A percentile compares a stretch with the other conserved stretches of the same genome.
Conservation (phyloP, 2,329 filamentous ascomycete genomes). For the Cyphellophora europaea region DNA sequence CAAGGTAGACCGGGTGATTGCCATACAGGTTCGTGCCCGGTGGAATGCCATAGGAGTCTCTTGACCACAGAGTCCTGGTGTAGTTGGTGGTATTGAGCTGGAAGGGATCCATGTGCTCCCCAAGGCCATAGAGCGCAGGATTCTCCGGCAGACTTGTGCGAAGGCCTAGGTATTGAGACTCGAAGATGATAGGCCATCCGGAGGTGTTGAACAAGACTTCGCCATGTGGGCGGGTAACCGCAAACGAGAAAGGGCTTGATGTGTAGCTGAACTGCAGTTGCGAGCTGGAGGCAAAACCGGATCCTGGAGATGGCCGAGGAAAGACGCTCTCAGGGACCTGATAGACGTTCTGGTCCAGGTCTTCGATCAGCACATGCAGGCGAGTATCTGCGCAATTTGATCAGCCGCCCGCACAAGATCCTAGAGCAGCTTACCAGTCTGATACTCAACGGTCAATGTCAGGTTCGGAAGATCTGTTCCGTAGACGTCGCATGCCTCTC, state of each 20-base stretch:
- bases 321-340: constrained; percentile 64
- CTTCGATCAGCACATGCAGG: constrained; percentile 67
- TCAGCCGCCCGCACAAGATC: neutral
- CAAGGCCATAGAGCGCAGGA: too few species aligned
- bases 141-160: too few species aligned
- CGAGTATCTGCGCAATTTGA: constrained; percentile 43
- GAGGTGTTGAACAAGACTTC: too few species aligned
- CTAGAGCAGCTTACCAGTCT: constrained; percentile 38
- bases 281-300: too few species aligned
- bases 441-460: constrained; percentile 51
- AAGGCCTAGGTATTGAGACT: too few species aligned
- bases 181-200: too few species aligned
- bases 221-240: too few species aligned
- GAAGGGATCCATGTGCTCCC: constrained; percentile 66
- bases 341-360: constrained; percentile 60
- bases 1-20: constrained; percentile 65
- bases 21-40: constrained; percentile 60
- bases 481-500: constrained; percentile 52
- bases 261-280: too few species aligned
- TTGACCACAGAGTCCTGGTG: constrained; percentile 60
- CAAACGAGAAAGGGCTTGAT: too few species aligned
- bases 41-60: constrained; percentile 56
- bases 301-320: too few species aligned
- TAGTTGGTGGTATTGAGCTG: constrained; percentile 60
- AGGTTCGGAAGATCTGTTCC: constrained; percentile 48